phyloP scores from a whole-genome alignment of 768 basidiomycete species.

The Tephrocybe sp. region DNA sequence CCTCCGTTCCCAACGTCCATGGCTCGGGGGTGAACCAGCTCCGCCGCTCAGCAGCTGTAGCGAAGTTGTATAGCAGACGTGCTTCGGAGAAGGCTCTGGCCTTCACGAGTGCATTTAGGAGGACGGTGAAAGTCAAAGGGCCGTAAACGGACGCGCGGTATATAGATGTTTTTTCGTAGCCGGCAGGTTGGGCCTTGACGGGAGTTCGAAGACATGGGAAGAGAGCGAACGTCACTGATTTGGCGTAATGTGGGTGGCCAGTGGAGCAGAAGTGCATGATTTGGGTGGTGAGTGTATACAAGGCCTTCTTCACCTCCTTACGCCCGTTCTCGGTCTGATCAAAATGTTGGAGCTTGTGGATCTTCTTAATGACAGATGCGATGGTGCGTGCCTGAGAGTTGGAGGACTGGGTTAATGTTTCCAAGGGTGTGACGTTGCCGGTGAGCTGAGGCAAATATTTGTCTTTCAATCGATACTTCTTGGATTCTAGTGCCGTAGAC shows the following conservation, averaged over 20 bases:
- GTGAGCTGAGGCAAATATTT: not conserved
- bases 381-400: not conserved
- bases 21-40: conserved; percentile 48
- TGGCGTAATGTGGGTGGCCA: conserved; percentile 43
- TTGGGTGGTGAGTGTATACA: conserved; percentile 47
- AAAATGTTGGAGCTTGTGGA: conserved; percentile 6
- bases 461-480: not conserved
- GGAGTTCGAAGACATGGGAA: conserved; percentile 49
- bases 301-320: conserved; percentile 29
- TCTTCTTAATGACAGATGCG: not conserved
- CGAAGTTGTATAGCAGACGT: conserved; percentile 52
- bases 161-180: conserved; percentile 27
- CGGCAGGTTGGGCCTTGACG: conserved; percentile 21
- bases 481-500: not conserved
- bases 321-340: conserved; percentile 5
- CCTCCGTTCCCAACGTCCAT: conserved; percentile 65
- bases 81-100: conserved; percentile 56
- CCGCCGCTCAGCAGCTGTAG: conserved; percentile 51
- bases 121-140: conserved; percentile 53
- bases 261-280: conserved; percentile 50
- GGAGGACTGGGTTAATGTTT: not conserved
- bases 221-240: conserved; percentile 45
- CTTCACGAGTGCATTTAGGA: conserved; percentile 62
- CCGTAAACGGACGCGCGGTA: conserved; percentile 47
- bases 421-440: conserved; percentile 7